These are phyloP conservation scores for Pythium diclinum DNA, from an alignment of 352 stramenopile genomes.

Conservation along the genomic window DNA sequence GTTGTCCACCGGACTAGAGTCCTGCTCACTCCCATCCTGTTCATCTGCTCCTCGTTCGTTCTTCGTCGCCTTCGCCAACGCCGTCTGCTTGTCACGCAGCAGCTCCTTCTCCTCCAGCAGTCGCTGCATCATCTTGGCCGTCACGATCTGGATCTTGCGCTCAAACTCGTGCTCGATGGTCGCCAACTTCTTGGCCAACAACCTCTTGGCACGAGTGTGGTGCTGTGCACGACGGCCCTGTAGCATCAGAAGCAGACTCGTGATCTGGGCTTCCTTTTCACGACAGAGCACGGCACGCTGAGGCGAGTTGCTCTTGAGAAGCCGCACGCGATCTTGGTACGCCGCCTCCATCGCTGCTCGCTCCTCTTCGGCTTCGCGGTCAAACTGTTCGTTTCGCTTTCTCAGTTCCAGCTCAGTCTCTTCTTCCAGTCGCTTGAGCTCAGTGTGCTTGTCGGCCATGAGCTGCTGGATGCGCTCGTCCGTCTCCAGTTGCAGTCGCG, in stretches of 20 bases:
- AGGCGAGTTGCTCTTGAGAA: constrained; percentile 24
- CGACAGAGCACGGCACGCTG: constrained; percentile 1
- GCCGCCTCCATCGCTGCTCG: constrained; percentile 30
- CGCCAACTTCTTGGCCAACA: not conserved
- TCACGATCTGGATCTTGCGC: constrained; percentile 44
- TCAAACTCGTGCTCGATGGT: constrained; percentile 53
- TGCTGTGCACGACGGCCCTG: constrained; percentile 26
- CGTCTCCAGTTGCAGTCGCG: constrained; percentile 45
- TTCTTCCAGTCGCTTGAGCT: constrained; percentile 30
- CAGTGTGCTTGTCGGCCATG: constrained; percentile 31
- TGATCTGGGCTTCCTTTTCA: constrained; percentile 43
- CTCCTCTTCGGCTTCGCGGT: constrained; percentile 35
- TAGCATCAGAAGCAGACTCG: constrained; percentile 49
- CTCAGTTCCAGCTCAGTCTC: constrained; percentile 31
- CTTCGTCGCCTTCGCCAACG: constrained; percentile 19
- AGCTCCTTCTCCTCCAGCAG: constrained; percentile 51
- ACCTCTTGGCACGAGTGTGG: constrained; percentile 28
- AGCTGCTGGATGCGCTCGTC: constrained; percentile 47
- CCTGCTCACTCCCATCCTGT: not conserved
- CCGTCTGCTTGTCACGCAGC: constrained; percentile 35
- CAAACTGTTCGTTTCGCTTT: constrained; percentile 28
- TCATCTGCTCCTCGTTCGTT: not conserved
- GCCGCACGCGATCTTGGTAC: constrained; percentile 19
- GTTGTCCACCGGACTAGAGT: not conserved
- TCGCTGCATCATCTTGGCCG: constrained; percentile 46